Base-by-base conservation (phyloP, 1,139 yeast genomes). In the Kluyveromyces sp. region DNA sequence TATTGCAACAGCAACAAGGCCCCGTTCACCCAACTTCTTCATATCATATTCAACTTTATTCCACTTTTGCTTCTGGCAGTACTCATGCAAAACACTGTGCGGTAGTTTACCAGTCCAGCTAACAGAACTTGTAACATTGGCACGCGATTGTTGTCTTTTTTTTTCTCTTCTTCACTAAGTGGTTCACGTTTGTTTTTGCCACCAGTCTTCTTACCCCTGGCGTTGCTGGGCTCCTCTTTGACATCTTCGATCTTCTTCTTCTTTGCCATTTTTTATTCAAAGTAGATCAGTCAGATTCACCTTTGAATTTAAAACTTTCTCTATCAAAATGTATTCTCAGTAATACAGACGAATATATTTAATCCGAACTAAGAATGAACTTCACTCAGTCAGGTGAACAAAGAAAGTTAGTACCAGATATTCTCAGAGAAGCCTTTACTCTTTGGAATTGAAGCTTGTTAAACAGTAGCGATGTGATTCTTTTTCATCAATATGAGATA, bases 51-150 rank as follows among this genome's bases (percentile, higher is more conserved):
- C 79, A 4, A 88, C 95, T 55, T 83, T 83, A 48, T 81, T 85
- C 98, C 98, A 92, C 64, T 88, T 87, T 50, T 78, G 81, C 60
- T 83, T 85, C 62, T 87, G 97, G 52, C 95, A 86, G 54, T 83
- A 84, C 59, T 92, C 98, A 60, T 87, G 87, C 3, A 92, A 71
- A 33, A 92, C 66, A 0, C 95, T 82, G 2, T 87, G 89, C 0
- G 98, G 97, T 8, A 92, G 70, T 57, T 92, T 92, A 1, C 98
- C 98, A 1, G 97, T 89, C 97, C 97, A 90, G 27, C 84, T 79
- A 1, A 78, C 66, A 1, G 81, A 71, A 2, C 78, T 72, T 1
- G 86, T 76, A 0, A 81, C 81, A n/a, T 73, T 64, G 8, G 74
- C 63, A 48, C 78, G 45, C 53, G 58, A 39, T 48, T 59, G 42